These are phyloP conservation scores for Claviceps arundinis DNA, from an alignment of 2,329 filamentous ascomycete genomes.

Conservation along the genomic window DNA sequence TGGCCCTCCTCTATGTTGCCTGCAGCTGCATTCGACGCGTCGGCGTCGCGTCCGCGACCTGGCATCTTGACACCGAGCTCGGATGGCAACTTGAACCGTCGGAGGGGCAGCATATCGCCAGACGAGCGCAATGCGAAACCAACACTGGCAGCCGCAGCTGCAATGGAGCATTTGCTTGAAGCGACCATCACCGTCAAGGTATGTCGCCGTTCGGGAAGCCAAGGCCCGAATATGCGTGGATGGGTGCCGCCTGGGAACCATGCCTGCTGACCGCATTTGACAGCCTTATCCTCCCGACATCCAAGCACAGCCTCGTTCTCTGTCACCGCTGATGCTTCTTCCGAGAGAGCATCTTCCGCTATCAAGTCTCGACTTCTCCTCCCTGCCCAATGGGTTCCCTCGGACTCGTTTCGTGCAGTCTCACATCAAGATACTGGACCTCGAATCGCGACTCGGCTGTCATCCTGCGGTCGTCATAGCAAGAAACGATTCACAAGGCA, in stretches of 20 bases:
- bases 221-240: too few species aligned
- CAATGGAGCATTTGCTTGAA: conserved; percentile 40
- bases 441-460: conserved; percentile 44
- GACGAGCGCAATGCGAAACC: conserved; percentile 22
- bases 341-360: conserved; percentile 46
- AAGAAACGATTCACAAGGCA: conserved; percentile 39
- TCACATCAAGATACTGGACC: conserved; percentile 48
- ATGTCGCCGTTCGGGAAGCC: neutral
- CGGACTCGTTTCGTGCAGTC: conserved; percentile 46
- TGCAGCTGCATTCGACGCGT: conserved; percentile 20
- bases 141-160: conserved; percentile 16
- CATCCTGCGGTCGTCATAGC: conserved; percentile 46
- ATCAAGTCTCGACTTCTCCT: conserved; percentile 45
- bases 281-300: conserved; percentile 44
- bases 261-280: conserved; percentile 8
- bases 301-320: conserved; percentile 36
- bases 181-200: conserved; percentile 41
- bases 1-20: conserved; percentile 18
- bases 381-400: conserved; percentile 35
- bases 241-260: neutral
- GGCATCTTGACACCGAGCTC: conserved; percentile 28
- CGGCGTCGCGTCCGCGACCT: conserved; percentile 37
- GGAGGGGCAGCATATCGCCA: conserved; percentile 17
- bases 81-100: conserved; percentile 24
- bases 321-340: conserved; percentile 49